These are phyloP conservation scores for Sugiyamaella grinbergsii DNA, from an alignment of 1,139 yeast species.

Conservation along the genomic window DNA sequence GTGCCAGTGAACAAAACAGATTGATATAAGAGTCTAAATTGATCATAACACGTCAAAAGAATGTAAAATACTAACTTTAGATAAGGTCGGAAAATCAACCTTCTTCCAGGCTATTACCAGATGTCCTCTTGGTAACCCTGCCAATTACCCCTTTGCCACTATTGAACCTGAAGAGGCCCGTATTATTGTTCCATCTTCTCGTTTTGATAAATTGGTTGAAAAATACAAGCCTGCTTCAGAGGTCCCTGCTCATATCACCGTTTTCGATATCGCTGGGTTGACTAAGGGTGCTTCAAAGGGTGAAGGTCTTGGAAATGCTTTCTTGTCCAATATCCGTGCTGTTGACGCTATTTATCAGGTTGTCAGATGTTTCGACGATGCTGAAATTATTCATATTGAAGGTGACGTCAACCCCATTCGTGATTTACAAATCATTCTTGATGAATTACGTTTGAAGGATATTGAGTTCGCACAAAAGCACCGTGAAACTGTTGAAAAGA, in stretches of 20 bases:
- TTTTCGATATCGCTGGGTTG: slow-evolving; percentile 97
- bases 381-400: slow-evolving; percentile 96
- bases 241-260: slow-evolving; percentile 92
- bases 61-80: slow-evolving; percentile 51
- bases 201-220: slow-evolving; percentile 74
- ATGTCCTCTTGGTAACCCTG: slow-evolving; percentile 96
- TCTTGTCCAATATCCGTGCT: slow-evolving; percentile 95
- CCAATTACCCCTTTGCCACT: slow-evolving; percentile 97
- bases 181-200: slow-evolving; percentile 91
- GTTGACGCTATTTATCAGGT: slow-evolving; percentile 98
- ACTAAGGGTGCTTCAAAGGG: slow-evolving; percentile 98
- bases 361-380: slow-evolving; percentile 97
- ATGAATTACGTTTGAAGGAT: slow-evolving; percentile 94
- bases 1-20: not conserved
- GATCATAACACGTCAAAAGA: not conserved
- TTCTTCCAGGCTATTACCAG: slow-evolving; percentile 73
- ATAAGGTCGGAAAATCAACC: slow-evolving; percentile 84
- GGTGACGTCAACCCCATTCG: slow-evolving; percentile 97
- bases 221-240: slow-evolving; percentile 80
- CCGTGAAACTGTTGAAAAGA: slow-evolving; percentile 81
- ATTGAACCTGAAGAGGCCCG: slow-evolving; percentile 99
- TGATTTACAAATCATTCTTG: slow-evolving; percentile 88
- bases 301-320: slow-evolving; percentile 98
- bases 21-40: not conserved
- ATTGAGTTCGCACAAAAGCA: slow-evolving; percentile 93